Evolutionary conservation across 1,284 basidiomycete species (phyloP).

Genomic region (Vanrija pseudolonga): DNA sequence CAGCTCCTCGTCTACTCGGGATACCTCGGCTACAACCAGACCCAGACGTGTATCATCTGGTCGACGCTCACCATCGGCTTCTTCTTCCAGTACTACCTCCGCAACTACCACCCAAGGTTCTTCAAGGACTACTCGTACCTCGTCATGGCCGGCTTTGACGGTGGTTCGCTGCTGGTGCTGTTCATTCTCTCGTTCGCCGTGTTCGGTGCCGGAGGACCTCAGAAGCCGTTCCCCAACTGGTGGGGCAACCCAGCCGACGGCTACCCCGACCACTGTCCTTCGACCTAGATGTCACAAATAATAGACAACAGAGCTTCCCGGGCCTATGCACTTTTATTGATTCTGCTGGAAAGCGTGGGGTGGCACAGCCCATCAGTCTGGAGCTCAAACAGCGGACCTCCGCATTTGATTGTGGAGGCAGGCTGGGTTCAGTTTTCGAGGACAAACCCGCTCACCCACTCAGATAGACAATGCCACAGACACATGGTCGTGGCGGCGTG

Average conservation of each 20-base stretch:
- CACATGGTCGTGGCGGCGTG: too few relatives aligned
- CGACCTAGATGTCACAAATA: neutral
- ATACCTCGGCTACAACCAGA: constrained; percentile 15
- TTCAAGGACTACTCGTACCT: constrained; percentile 24
- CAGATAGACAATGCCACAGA: too few relatives aligned
- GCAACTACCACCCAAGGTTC: constrained; percentile 17
- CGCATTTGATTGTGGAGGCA: too few relatives aligned
- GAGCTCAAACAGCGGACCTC: too few relatives aligned
- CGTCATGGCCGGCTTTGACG: constrained; percentile 43
- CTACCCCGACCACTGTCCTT: constrained; percentile 25
- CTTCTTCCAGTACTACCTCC: constrained; percentile 23
- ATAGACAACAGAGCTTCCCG: neutral
- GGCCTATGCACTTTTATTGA: too few relatives aligned
- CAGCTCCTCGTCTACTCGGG: constrained; percentile 15
- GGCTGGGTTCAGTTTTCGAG: too few relatives aligned
- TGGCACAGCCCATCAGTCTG: too few relatives aligned
- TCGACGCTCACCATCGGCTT: constrained; percentile 22
- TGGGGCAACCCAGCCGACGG: constrained; percentile 25
- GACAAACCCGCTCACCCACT: too few relatives aligned
- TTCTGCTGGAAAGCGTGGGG: too few relatives aligned
- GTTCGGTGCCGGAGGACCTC: constrained; percentile 19
- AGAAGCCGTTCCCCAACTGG: constrained; percentile 23
- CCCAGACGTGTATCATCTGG: constrained; percentile 22
- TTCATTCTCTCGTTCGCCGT: constrained; percentile 49
- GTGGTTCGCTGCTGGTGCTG: constrained; percentile 46